phyloP scores from a whole-genome alignment of 345 rosid species.

The Clausena lansium region DNA sequence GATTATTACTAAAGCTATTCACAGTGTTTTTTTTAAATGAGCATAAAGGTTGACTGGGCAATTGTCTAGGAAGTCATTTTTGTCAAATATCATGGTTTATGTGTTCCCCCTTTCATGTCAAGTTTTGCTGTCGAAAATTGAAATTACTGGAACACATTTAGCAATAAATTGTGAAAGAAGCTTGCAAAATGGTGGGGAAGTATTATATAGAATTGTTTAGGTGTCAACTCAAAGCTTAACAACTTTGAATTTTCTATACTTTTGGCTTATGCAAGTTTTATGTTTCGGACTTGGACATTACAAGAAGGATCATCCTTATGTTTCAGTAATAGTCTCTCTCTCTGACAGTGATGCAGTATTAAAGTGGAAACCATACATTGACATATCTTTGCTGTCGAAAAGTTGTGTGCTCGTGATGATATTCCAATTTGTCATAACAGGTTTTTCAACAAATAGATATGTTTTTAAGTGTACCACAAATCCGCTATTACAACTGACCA shows the following conservation, averaged over 20 bases:
- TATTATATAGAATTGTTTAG: neutral
- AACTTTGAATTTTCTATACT: neutral
- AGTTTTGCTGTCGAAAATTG: neutral
- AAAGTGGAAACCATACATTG: neutral
- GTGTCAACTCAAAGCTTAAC: neutral
- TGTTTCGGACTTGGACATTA: neutral
- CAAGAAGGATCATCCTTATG: neutral
- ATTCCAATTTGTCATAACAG: neutral
- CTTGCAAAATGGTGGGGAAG: neutral
- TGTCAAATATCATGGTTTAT: neutral
- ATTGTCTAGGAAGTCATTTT: neutral
- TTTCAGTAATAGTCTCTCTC: neutral
- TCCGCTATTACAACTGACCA: neutral
- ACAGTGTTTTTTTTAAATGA: neutral
- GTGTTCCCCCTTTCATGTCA: conserved; percentile 5
- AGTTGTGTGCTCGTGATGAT: neutral
- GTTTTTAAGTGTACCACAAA: neutral
- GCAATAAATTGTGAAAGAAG: neutral
- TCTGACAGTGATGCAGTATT: neutral
- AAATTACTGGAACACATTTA: neutral
- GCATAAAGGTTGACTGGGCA: neutral
- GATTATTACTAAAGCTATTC: neutral
- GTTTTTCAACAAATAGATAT: neutral
- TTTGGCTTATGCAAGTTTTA: neutral
- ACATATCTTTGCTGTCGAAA: neutral